Evolutionary conservation across 257 asterid species (phyloP), one percentile per base, ranked within the genome.

Genomic region (Solanum appendiculatum): DNA sequence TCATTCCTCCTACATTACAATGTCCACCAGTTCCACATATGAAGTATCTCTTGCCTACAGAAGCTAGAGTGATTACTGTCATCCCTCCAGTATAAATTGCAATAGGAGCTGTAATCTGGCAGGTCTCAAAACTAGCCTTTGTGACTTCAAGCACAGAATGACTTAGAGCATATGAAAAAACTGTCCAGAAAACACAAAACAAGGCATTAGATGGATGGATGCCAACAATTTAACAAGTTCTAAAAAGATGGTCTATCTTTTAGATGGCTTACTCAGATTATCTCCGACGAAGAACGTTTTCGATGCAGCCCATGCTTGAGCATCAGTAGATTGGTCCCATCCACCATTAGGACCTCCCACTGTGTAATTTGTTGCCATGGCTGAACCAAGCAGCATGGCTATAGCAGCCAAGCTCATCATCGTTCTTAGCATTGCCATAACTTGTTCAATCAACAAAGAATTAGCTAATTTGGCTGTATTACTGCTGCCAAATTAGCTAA

Each of bases 1-100:
- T 96, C 98, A 94, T 96, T 88, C 98, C 96, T 40, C 98, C 98
- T 40, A 37, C 34, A 85, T 87, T 73, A 92, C 98, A 96, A 89
- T 94, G 98, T 0, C 93, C 94, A 10, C 77, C 87, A 63, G 92
- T 87, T 37, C 94, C 93, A 88, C 98, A 93, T 54, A 92, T 91
- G 91, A 93, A 96, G 92, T 94, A 94, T 63, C 94, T 86, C 88
- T 81, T 89, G 80, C 98, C 98, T 9, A 91, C 58, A 88, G 98
- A 48, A 11, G 93, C 64, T 63, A 94, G 95, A 68, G 93, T 46
- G 23, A 94, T 74, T 75, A 77, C 86, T 8, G 95, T 85, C 73
- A 27, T 11, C 42, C 98, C 98, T 34, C 96, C 95, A 48, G 88
- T 82, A 83, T 63, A 37, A 20, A 91, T 89, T 78, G 80, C 83